Conservation (phyloP, 179 eudicot species). For the Amaranthus tricolor region DNA sequence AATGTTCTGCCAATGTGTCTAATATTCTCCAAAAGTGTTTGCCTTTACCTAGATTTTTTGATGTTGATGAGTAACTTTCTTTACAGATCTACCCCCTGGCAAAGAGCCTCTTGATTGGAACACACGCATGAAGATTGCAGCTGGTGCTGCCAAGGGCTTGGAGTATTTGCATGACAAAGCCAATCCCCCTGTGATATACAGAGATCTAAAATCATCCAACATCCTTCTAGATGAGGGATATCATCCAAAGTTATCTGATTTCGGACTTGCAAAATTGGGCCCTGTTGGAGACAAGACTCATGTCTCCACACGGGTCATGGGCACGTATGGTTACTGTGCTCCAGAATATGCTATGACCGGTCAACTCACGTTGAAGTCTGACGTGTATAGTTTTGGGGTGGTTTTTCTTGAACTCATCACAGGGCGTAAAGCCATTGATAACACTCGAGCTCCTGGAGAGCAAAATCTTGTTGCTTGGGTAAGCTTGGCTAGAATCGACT, state of each 20-base stretch:
- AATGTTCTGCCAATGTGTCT: neutral
- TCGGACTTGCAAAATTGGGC: constrained; percentile 87
- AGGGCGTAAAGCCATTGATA: constrained; percentile 91
- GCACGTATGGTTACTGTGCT: constrained; percentile 93
- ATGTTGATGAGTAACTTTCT: neutral
- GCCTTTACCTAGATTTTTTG: neutral
- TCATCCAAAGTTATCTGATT: constrained; percentile 86
- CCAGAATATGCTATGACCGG: constrained; percentile 99
- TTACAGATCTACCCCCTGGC: constrained; percentile 61
- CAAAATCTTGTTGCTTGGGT: constrained; percentile 98
- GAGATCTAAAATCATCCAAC: constrained; percentile 87
- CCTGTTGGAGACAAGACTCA: constrained; percentile 96
- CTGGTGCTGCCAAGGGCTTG: constrained; percentile 94
- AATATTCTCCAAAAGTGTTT: neutral
- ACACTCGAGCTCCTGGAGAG: constrained; percentile 64
- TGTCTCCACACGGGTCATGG: constrained; percentile 94
- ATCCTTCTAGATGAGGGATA: constrained; percentile 82
- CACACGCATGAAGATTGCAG: constrained; percentile 95
- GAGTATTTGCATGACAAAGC: constrained; percentile 94
- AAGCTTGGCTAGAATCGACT: constrained; percentile 10
- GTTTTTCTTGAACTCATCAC: constrained; percentile 91
- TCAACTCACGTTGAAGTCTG: constrained; percentile 87
- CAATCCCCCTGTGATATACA: constrained; percentile 90
- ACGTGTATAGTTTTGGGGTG: constrained; percentile 93
- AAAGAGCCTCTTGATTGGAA: constrained; percentile 93